phyloP scores from a whole-genome alignment of 768 basidiomycete species.

The Naganishia vishniacii region DNA sequence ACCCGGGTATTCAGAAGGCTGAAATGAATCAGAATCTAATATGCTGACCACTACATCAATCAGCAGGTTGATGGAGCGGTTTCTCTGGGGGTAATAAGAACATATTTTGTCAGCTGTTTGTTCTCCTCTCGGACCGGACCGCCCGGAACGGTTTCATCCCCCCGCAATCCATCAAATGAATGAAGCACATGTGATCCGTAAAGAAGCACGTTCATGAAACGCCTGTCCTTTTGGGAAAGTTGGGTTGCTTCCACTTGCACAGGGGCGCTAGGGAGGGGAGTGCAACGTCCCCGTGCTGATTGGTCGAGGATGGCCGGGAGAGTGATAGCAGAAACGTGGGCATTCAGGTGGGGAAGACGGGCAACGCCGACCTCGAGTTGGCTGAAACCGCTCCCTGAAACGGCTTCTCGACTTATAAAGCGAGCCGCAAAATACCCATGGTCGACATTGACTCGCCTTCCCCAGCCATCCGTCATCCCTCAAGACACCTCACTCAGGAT shows the following conservation, averaged over 20 bases:
- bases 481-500: background rate
- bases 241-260: background rate
- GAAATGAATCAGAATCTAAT: background rate
- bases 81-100: no score
- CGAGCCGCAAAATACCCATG: background rate
- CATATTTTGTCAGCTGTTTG: no score
- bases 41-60: slow-evolving; percentile 3
- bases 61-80: background rate
- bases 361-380: background rate
- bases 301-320: background rate
- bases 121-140: no score
- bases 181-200: no score
- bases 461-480: background rate
- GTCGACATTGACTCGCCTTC: background rate
- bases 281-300: background rate
- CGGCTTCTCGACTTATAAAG: background rate
- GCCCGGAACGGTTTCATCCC: no score
- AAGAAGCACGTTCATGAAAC: no score
- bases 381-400: background rate
- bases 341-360: background rate
- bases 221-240: background rate
- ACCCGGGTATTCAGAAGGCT: background rate
- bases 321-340: background rate
- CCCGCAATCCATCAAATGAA: no score
- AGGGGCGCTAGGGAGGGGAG: background rate